Evolutionary conservation across 805 yeast genomes (phyloP).

Genomic region (Candida tallmaniae): DNA sequence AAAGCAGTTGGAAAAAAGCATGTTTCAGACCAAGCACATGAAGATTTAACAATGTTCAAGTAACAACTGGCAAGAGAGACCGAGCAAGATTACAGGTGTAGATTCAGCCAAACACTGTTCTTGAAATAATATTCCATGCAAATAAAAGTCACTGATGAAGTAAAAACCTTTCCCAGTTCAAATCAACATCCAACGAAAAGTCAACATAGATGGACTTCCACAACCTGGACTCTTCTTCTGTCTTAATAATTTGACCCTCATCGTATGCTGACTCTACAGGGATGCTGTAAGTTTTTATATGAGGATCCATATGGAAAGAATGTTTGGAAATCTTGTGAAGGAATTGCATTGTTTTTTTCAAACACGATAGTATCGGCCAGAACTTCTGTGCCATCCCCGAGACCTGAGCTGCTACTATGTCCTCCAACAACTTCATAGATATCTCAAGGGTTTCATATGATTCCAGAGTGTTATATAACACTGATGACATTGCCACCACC

Average conservation of each 20-base stretch:
- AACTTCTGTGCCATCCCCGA: too few species aligned
- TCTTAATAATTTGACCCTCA: not conserved
- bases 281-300: slow-evolving; percentile 3
- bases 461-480: slow-evolving; percentile 4
- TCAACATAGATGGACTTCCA: slow-evolving; percentile 6
- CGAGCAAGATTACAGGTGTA: too few species aligned
- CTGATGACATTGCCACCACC: slow-evolving; percentile 6
- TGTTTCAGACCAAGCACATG: too few species aligned
- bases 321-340: slow-evolving; percentile 1
- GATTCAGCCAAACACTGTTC: too few species aligned
- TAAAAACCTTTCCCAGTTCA: slow-evolving; percentile 6
- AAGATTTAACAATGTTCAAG: too few species aligned
- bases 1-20: too few species aligned
- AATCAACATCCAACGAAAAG: slow-evolving; percentile 3
- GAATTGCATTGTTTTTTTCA: slow-evolving; percentile 2
- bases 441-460: slow-evolving; percentile 1
- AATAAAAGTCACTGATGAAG: too few species aligned
- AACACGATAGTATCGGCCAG: slow-evolving; percentile 3
- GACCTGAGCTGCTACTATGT: too few species aligned
- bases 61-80: too few species aligned
- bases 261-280: not conserved
- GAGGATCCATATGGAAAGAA: not conserved
- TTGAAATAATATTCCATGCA: too few species aligned
- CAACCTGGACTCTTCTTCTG: slow-evolving; percentile 2
- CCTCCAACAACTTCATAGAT: slow-evolving; percentile 3